Conservation (phyloP, 208 protist genomes). For the Naegleria lovaniensis region DNA sequence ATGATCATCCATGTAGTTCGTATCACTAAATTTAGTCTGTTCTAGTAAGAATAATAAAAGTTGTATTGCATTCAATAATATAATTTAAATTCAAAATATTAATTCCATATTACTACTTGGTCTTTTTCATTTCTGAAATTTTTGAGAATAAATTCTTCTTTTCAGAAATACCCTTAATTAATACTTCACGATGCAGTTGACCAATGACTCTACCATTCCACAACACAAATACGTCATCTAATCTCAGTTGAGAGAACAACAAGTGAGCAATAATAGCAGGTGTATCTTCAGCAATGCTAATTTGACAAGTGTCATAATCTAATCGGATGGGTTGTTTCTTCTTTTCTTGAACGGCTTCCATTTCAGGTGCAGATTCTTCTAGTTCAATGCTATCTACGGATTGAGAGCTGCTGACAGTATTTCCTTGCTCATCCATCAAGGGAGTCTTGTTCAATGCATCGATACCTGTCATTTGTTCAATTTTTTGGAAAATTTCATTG, state of each 20-base stretch:
- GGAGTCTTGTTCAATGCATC: neutral
- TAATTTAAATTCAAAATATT: too few relatives aligned
- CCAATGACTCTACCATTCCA: neutral
- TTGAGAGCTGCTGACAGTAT: neutral
- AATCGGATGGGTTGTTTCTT: neutral
- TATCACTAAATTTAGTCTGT: too few relatives aligned
- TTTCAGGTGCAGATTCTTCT: neutral
- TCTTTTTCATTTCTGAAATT: too few relatives aligned
- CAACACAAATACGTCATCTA: neutral
- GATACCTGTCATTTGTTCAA: too few relatives aligned
- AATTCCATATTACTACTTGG: too few relatives aligned
- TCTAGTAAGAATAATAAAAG: too few relatives aligned
- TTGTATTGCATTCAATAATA: too few relatives aligned
- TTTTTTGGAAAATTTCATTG: neutral
- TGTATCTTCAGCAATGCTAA: neutral
- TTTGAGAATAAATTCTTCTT: neutral
- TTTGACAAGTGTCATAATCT: constrained; percentile 12
- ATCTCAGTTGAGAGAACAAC: neutral
- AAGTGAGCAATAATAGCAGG: neutral
- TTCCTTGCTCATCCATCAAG: neutral
- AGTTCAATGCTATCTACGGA: neutral
- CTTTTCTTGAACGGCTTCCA: neutral
- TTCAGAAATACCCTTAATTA: neutral
- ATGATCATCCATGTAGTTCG: too few relatives aligned
- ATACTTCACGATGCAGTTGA: neutral